Conservation (phyloP, 805 yeast genomes). For the Yamadazyma paraphyllophila region DNA sequence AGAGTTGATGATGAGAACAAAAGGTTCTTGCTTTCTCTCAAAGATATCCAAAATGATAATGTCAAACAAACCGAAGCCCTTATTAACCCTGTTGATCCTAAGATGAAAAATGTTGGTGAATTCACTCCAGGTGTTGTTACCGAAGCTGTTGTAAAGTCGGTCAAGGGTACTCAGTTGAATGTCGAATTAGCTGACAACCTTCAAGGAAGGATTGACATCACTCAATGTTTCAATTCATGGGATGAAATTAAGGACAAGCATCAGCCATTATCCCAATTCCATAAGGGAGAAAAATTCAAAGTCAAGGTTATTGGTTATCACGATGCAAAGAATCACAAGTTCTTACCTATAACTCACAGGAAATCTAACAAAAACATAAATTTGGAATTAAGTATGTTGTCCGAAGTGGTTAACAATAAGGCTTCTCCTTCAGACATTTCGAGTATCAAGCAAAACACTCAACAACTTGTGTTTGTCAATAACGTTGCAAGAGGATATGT, state of each 20-base stretch:
- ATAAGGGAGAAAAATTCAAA: conserved; percentile 53
- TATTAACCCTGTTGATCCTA: conserved; percentile 59
- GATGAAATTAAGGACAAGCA: conserved; percentile 55
- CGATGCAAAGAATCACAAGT: conserved; percentile 66
- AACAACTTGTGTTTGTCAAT: conserved; percentile 61
- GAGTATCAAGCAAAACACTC: conserved; percentile 48
- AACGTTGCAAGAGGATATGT: conserved; percentile 57
- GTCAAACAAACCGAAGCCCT: conserved; percentile 29
- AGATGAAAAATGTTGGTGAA: conserved; percentile 49
- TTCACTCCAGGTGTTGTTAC: conserved; percentile 59
- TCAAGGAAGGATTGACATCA: conserved; percentile 75
- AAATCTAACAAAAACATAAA: conserved; percentile 53
- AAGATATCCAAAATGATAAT: conserved; percentile 25
- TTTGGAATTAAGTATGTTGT: conserved; percentile 61
- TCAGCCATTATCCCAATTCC: conserved; percentile 59
- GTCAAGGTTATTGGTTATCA: conserved; percentile 76
- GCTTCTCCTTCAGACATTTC: conserved; percentile 33
- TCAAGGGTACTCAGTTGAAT: conserved; percentile 71
- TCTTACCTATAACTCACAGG: conserved; percentile 59
- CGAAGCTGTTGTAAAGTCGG: conserved; percentile 56
- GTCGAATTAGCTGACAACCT: conserved; percentile 74
- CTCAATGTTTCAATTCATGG: conserved; percentile 59
- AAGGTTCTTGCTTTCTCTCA: conserved; percentile 68
- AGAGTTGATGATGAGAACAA: conserved; percentile 65
- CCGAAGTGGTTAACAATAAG: conserved; percentile 26